Conservation (phyloP, 2,329 filamentous ascomycete genomes). For the Ascochyta lentis region DNA sequence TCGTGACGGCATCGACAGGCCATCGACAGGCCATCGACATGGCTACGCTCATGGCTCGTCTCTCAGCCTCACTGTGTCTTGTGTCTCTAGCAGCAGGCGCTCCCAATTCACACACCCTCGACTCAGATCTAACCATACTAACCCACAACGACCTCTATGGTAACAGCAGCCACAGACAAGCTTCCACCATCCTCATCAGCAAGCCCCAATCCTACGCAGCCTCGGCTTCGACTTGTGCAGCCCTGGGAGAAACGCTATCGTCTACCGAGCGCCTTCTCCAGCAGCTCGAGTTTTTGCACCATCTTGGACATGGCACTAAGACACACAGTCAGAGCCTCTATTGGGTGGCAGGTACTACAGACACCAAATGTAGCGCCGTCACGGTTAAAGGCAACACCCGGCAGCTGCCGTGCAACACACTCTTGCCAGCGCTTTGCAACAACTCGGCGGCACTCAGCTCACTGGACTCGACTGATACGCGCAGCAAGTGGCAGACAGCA, state of each 20-base stretch:
- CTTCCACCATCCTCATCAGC: constrained; percentile 27
- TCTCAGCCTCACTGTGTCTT: constrained; percentile 12
- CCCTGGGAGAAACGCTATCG: constrained; percentile 33
- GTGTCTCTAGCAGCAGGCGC: constrained; percentile 18
- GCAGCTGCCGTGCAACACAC: constrained; percentile 25
- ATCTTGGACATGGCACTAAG: constrained; percentile 25
- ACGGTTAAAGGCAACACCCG: constrained; percentile 24
- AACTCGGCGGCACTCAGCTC: constrained; percentile 25
- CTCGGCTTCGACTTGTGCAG: constrained; percentile 26
- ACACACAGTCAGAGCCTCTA: constrained; percentile 21
- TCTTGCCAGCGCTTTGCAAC: constrained; percentile 34
- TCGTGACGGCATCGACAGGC: constrained; percentile 10
- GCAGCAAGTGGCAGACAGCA: constrained; percentile 21
- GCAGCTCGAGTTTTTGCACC: constrained; percentile 26
- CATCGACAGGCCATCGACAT: constrained; percentile 17
- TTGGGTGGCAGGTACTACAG: constrained; percentile 26
- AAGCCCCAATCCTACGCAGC: constrained; percentile 15
- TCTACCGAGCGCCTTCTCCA: constrained; percentile 15
- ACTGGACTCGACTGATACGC: not conserved
- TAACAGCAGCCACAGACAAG: constrained; percentile 28
- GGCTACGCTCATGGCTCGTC: constrained; percentile 16
- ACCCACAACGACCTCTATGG: constrained; percentile 39
- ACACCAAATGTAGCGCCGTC: constrained; percentile 29
- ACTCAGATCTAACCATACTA: constrained; percentile 40
- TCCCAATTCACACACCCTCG: constrained; percentile 32